Evolutionary conservation across 345 rosid genomes (phyloP), one percentile per base, ranked within the genome.

Genomic region (Eucalyptus sp.): DNA sequence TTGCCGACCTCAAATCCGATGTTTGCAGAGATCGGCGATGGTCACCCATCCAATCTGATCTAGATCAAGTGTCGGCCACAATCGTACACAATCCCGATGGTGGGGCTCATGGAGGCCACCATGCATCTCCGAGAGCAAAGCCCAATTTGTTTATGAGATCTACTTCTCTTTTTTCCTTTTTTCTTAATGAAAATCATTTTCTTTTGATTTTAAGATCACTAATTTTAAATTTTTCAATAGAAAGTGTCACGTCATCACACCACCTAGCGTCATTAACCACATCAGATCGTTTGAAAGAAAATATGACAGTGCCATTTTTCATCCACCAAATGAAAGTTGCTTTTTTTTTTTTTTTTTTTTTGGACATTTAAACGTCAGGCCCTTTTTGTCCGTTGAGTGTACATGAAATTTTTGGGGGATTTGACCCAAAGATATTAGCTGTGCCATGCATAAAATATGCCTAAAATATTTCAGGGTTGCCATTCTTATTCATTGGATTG

Each of bases 21-120:
- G 62, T 56, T 24, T 24, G 29, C 29, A 56, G 29, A 49, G 50
- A 56, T 56, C 29, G 1, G 62, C 0, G 0, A 56, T 56, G 62
- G 62, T 56, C 62, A 56, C 62, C 62, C 81, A 0, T 71, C 44
- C 13, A 43, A 10, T 71, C 24, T 71, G 44, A 71, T 10, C 62
- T 56, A 56, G 62, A 56, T 56, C 29, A 56, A 56, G 62, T 44
- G 29, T 56, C 29, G 0, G 29, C 62, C 62, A 56, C 62, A 37
- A 25, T 71, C 2, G 0, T 12, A 4, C 1, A 33, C 44, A 71
- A 43, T 33, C 1, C 1, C 6, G 2, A 68, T 33, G 80, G 80
- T 4, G 80, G 3, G 10, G 3, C 80, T 31, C 24, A 68, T 33
- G 24, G 80, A 68, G 24, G 81, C 46, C 12, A 2, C 46, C 13